Conservation (phyloP, 2,329 filamentous ascomycete genomes). For the Diplodia sapinea region DNA sequence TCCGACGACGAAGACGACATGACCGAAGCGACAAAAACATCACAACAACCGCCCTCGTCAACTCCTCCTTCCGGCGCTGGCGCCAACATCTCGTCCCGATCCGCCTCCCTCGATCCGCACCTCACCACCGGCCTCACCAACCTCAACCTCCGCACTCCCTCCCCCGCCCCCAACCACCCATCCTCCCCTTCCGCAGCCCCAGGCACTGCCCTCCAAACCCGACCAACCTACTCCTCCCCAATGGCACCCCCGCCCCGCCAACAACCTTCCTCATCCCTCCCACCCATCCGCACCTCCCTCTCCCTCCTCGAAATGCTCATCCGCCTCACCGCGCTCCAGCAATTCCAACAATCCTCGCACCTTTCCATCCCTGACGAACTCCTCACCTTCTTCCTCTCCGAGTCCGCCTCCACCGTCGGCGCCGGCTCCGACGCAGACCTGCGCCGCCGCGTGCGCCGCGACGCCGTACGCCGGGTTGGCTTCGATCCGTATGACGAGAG, state of each 20-base stretch:
- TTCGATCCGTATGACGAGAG: conserved; percentile 77
- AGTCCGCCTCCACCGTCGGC: conserved; percentile 66
- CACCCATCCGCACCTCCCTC: conserved; percentile 67
- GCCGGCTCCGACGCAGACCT: conserved; percentile 67
- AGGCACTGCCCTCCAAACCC: conserved; percentile 40
- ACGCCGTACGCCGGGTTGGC: conserved; percentile 67
- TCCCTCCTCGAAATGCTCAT: conserved; percentile 89
- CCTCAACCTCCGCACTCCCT: conserved; percentile 49
- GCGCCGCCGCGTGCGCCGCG: conserved; percentile 63
- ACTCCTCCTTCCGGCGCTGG: conserved; percentile 30
- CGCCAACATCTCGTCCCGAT: not conserved
- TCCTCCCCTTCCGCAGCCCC: conserved; percentile 31
- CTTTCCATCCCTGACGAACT: conserved; percentile 90
- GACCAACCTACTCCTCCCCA: conserved; percentile 35
- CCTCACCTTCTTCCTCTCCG: conserved; percentile 82
- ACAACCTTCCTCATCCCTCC: conserved; percentile 43
- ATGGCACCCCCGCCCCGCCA: conserved; percentile 35
- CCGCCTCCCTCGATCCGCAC: conserved; percentile 31
- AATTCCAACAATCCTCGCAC: conserved; percentile 89
- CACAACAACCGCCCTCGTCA: not conserved
- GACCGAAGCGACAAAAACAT: conserved; percentile 38
- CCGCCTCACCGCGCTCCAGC: conserved; percentile 83
- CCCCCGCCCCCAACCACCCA: conserved; percentile 36
- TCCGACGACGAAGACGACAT: conserved; percentile 61
- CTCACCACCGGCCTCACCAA: conserved; percentile 53